A percentile compares a stretch with the other conserved stretches of the same genome.
Conservation (phyloP, 371 early-diverging fungal species). For the Chytridium lagenaria region DNA sequence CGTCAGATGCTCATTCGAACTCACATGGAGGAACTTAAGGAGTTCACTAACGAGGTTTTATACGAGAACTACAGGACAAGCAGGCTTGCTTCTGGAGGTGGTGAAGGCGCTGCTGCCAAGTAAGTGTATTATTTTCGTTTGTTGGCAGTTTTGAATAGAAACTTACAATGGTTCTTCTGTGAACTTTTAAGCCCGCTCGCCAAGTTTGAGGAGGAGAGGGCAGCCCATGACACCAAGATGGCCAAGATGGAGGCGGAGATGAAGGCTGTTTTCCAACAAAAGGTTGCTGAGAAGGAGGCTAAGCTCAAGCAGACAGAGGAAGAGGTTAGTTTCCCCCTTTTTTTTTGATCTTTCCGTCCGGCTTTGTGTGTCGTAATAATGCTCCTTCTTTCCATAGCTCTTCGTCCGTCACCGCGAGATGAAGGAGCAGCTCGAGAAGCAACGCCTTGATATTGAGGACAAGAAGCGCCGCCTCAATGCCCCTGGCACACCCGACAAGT, state of each 20-base stretch:
- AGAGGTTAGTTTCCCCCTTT: slow-evolving; percentile 63
- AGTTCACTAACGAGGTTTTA: slow-evolving; percentile 56
- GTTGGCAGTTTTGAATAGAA: slow-evolving; percentile 10
- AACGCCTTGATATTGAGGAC: slow-evolving; percentile 89
- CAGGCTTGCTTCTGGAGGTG: slow-evolving; percentile 47
- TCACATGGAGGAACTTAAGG: slow-evolving; percentile 60
- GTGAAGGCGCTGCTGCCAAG: slow-evolving; percentile 23
- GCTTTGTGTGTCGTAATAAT: not conserved
- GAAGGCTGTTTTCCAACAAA: slow-evolving; percentile 96
- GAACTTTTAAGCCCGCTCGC: slow-evolving; percentile 68
- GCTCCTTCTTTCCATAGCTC: slow-evolving; percentile 51
- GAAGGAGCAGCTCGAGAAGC: slow-evolving; percentile 95
- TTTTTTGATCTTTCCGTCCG: not conserved
- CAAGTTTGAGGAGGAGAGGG: slow-evolving; percentile 92
- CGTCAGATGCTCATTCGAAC: slow-evolving; percentile 65
- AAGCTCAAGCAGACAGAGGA: slow-evolving; percentile 97
- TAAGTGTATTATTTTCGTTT: slow-evolving; percentile 22
- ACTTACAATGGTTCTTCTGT: not conserved
- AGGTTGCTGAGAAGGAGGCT: slow-evolving; percentile 96
- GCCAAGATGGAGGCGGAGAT: slow-evolving; percentile 98
- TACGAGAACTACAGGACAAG: slow-evolving; percentile 56
- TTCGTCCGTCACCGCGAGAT: slow-evolving; percentile 96
- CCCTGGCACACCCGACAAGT: slow-evolving; percentile 65
- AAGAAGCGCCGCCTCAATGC: slow-evolving; percentile 89
- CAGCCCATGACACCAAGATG: slow-evolving; percentile 92